phyloP scores from a whole-genome alignment of 176 grass and related monocot species.

The Sorghum bicolor region DNA sequence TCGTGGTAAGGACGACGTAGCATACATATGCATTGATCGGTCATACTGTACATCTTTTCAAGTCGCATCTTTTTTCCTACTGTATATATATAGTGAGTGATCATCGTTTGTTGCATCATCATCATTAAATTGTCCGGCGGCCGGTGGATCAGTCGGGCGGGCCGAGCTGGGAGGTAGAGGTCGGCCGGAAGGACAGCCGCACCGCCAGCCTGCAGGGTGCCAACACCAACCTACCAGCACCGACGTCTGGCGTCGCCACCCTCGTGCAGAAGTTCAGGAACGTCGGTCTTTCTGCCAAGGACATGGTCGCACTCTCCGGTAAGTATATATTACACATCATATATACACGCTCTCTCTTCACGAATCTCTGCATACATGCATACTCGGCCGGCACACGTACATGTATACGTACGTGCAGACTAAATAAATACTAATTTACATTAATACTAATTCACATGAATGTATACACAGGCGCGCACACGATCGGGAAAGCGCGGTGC shows the following conservation, averaged over 20 bases:
- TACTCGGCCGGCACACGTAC: background rate
- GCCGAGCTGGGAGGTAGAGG: constrained; percentile 70
- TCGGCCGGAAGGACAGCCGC: constrained; percentile 70
- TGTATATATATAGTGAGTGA: no score
- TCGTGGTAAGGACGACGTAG: constrained; percentile 34
- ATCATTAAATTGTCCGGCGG: background rate
- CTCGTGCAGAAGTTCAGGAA: constrained; percentile 76
- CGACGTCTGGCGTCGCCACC: constrained; percentile 68
- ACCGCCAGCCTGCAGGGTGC: constrained; percentile 50
- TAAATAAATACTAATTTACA: background rate
- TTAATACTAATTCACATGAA: background rate
- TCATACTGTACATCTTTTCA: background rate
- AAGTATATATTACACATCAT: background rate
- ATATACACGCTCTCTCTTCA: background rate
- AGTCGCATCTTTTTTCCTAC: no score
- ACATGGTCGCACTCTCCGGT: constrained; percentile 91
- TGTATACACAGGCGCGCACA: constrained; percentile 59
- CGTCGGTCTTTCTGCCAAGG: constrained; percentile 63
- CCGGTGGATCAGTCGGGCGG: constrained; percentile 53
- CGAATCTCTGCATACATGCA: background rate
- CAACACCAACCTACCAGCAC: constrained; percentile 73
- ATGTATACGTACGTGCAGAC: background rate
- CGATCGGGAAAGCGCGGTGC: constrained; percentile 86
- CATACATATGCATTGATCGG: no score
- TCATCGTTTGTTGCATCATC: background rate